Conservation (phyloP, 192 early-diverging fungal species). For the Coemansia sp. region DNA sequence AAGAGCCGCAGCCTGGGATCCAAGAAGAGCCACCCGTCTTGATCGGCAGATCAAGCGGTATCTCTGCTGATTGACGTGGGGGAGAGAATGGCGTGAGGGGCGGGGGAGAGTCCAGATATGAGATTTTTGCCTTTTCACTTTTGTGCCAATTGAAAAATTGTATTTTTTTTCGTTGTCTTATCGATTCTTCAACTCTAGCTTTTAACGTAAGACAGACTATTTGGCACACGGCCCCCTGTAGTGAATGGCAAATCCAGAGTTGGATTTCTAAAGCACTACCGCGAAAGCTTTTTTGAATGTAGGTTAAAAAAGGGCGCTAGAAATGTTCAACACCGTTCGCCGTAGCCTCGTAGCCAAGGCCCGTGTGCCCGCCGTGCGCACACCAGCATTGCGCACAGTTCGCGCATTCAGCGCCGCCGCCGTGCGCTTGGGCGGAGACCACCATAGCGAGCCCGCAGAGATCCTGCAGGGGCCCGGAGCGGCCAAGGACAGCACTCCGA, state of each 20-base stretch:
- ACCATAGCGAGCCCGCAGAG: slow-evolving; percentile 19
- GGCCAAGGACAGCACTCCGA: slow-evolving; percentile 67
- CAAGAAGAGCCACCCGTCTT: slow-evolving; percentile 37
- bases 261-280: background rate
- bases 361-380: slow-evolving; percentile 7
- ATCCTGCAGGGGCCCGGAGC: slow-evolving; percentile 63
- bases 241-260: background rate
- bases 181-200: background rate
- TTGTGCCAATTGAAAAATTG: background rate
- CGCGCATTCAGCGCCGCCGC: slow-evolving; percentile 33
- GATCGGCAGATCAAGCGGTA: slow-evolving; percentile 1
- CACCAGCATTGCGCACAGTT: background rate
- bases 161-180: slow-evolving; percentile 3
- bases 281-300: background rate
- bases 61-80: background rate
- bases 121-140: background rate
- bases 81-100: background rate
- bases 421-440: slow-evolving; percentile 24
- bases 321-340: slow-evolving; percentile 41
- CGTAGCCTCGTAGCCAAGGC: slow-evolving; percentile 32
- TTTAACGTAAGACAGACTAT: background rate
- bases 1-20: slow-evolving; percentile 40
- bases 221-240: background rate
- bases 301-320: background rate
- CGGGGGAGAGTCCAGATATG: background rate